A percentile compares a stretch with the other conserved stretches of the same genome.
These are phyloP conservation scores for Trichoderma erinaceum DNA, from an alignment of 495 filamentous ascomycete species.

Conservation along the genomic window DNA sequence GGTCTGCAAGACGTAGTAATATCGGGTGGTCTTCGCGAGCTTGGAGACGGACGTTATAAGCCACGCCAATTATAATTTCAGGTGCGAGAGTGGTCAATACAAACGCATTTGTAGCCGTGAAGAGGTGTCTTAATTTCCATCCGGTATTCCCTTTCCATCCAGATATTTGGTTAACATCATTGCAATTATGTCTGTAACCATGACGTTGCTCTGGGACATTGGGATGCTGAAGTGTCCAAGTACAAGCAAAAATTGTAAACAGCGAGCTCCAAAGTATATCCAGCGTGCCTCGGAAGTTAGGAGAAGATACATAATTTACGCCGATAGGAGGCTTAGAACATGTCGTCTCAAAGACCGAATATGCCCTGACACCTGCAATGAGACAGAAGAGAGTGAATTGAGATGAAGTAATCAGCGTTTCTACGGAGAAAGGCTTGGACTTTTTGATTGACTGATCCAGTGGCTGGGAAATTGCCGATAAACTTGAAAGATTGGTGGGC, in stretches of 20 bases:
- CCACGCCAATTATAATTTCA: background rate
- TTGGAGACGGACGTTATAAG: background rate
- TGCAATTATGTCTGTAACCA: background rate
- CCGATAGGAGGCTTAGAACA: background rate
- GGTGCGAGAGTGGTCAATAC: background rate
- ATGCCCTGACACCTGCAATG: background rate
- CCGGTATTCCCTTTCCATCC: background rate
- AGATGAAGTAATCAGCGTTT: too few relatives aligned
- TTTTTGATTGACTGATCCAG: too few relatives aligned
- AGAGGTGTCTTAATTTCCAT: background rate
- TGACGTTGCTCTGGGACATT: background rate
- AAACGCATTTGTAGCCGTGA: background rate
- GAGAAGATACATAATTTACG: background rate
- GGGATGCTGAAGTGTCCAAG: background rate
- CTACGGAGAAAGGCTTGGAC: too few relatives aligned
- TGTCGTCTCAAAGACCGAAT: background rate
- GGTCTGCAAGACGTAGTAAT: background rate
- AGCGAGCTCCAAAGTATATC: background rate
- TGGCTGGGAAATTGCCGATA: too few relatives aligned
- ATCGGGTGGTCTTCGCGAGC: background rate
- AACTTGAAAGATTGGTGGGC: too few relatives aligned
- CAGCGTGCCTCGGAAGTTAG: background rate
- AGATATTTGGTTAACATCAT: background rate
- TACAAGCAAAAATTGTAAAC: background rate
- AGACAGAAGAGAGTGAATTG: background rate